phyloP scores from a whole-genome alignment of 2,329 filamentous ascomycete genomes.

The Fusarium sp. region DNA sequence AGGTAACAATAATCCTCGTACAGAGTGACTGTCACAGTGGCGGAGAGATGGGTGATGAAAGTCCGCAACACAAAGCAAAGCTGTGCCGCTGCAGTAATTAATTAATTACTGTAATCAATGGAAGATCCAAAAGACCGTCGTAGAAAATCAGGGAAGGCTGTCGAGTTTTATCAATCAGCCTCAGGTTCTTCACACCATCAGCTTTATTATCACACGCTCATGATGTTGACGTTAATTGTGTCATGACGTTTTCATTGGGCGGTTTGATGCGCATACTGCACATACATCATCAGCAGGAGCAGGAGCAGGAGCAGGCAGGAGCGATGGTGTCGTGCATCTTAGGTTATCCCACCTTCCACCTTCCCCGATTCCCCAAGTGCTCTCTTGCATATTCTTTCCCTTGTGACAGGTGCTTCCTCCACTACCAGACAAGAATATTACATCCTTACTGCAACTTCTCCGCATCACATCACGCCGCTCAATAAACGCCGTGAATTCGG shows the following conservation, averaged over 20 bases:
- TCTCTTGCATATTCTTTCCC: slow-evolving; percentile 38
- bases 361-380: slow-evolving; percentile 21
- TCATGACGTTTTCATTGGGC: slow-evolving; percentile 22
- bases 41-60: slow-evolving; percentile 17
- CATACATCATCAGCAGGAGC: slow-evolving; percentile 36
- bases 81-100: slow-evolving; percentile 12
- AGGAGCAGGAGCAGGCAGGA: slow-evolving; percentile 19
- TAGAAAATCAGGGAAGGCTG: slow-evolving; percentile 24
- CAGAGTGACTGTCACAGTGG: slow-evolving; percentile 3
- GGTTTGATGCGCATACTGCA: slow-evolving; percentile 20
- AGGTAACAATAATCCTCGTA: slow-evolving; percentile 21
- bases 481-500: slow-evolving; percentile 31
- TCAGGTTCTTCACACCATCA: slow-evolving; percentile 40
- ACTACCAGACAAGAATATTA: slow-evolving; percentile 13
- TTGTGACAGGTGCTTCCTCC: slow-evolving; percentile 39
- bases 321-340: slow-evolving; percentile 36
- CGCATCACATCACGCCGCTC: slow-evolving; percentile 33
- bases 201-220: slow-evolving; percentile 29
- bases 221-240: slow-evolving; percentile 8
- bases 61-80: slow-evolving; percentile 21
- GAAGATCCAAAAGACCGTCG: background rate
- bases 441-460: slow-evolving; percentile 21
- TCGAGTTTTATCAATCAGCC: slow-evolving; percentile 36
- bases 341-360: slow-evolving; percentile 26
- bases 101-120: slow-evolving; percentile 3